Base-by-base conservation (phyloP, 345 rosid genomes). In the Bruguiera parviflora region DNA sequence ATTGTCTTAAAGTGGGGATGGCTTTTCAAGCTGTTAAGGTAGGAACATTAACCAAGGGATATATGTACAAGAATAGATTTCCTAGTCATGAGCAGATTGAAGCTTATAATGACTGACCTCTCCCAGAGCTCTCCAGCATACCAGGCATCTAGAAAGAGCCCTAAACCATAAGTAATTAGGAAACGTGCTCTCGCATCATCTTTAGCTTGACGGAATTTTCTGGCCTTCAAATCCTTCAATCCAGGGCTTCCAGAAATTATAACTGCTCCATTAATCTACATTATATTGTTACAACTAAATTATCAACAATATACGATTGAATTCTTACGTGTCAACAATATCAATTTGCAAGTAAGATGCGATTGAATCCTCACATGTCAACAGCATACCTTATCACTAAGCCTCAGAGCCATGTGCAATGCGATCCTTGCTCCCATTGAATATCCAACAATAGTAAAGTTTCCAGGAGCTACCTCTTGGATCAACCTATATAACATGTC, bases 401-500 rank as follows among this genome's bases (percentile, higher is more conserved):
- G 85, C 63, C 77, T 84, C 77, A 89, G 76, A 61, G 94, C 90
- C 91, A 88, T 89, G 84, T 83, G 85, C 77, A 94, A 72, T 28
- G 97, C 96, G 33, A 91, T 88, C 82, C 97, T 85, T 71, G 90
- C 96, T 70, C 98, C 97, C 98, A 91, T 87, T 20, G 97, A 94
- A 72, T 94, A 94, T 61, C 95, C 97, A 72, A 88, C 90, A 49
- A 94, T 58, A 39, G 82, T 82, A n/a, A 88, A 77, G 73, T 85
- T 84, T 63, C 77, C 78, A 24, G 91, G 85, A 70, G 86, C 81
- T 66, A 89, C 69, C 24, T 71, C 81, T 67, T 82, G 79, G 59
- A 88, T 79, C 77, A 88, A 58, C 72, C 78, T 76, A 65, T 47
- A 71, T 55, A 94, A 32, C 70, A 78, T 35, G 58, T 81, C 64